These are phyloP conservation scores for Trichoderma cornu-damae DNA, from an alignment of 2,329 filamentous ascomycete species.

Conservation along the genomic window DNA sequence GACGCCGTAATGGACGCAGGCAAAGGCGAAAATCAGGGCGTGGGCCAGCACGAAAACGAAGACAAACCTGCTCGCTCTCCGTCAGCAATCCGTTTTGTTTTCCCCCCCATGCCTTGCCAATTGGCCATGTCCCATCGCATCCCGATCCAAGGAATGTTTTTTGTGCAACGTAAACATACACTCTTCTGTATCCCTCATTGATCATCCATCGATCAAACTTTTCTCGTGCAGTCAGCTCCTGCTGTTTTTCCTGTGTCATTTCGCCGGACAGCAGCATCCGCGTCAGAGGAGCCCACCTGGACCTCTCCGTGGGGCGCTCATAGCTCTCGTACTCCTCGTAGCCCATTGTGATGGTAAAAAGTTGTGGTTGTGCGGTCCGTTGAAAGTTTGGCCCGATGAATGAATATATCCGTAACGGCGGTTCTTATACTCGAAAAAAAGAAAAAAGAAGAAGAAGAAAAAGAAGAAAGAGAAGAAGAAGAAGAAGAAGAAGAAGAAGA, in stretches of 20 bases:
- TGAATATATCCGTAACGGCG: no score
- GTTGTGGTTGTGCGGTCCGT: neutral
- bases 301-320: constrained; percentile 56
- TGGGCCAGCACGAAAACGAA: constrained; percentile 69
- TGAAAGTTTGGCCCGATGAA: neutral
- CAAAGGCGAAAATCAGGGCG: constrained; percentile 71
- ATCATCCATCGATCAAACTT: constrained; percentile 85
- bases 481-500: no score
- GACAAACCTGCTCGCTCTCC: constrained; percentile 57
- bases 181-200: constrained; percentile 76
- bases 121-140: neutral
- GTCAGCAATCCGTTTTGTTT: constrained; percentile 17
- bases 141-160: neutral
- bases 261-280: constrained; percentile 79
- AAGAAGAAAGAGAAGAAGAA: no score
- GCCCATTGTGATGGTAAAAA: constrained; percentile 25
- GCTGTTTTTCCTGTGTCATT: constrained; percentile 69
- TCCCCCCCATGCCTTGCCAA: no score
- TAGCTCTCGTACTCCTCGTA: constrained; percentile 28
- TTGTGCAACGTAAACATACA: constrained; percentile 58
- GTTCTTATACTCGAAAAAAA: no score
- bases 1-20: constrained; percentile 71
- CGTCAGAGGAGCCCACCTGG: constrained; percentile 77
- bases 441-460: no score
- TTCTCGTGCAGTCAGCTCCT: constrained; percentile 62